Evolutionary conservation across 768 basidiomycete species (phyloP).

Genomic region (Kwoniella dendrophila): DNA sequence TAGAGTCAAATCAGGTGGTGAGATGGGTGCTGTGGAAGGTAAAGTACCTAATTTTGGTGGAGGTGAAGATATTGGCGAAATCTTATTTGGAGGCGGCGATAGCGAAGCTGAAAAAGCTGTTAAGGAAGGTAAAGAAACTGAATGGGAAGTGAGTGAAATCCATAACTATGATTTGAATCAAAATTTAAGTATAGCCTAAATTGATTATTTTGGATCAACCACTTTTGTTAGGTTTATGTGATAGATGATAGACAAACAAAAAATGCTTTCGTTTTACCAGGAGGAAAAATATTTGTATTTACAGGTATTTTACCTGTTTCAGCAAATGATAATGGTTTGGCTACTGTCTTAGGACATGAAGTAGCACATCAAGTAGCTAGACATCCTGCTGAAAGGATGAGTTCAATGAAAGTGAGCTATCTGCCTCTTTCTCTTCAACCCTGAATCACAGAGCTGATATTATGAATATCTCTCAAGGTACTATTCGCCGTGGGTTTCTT

Average conservation of each 20-base stretch:
- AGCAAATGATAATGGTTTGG: conserved; percentile 75
- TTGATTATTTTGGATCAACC: not conserved
- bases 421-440: not conserved
- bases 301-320: conserved; percentile 83
- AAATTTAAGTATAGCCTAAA: not conserved
- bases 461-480: conserved; percentile 39
- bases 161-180: no score
- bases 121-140: conserved; percentile 46
- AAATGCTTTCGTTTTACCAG: conserved; percentile 78
- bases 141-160: conserved; percentile 55
- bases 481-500: conserved; percentile 59
- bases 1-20: conserved; percentile 58
- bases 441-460: conserved; percentile 8
- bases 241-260: conserved; percentile 70
- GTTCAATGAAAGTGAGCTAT: conserved; percentile 48
- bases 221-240: conserved; percentile 67
- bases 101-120: conserved; percentile 16
- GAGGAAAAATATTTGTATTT: conserved; percentile 77
- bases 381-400: conserved; percentile 58
- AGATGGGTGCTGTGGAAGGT: conserved; percentile 44
- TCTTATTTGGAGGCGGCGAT: conserved; percentile 46
- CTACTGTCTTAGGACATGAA: conserved; percentile 82
- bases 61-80: conserved; percentile 30
- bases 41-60: conserved; percentile 44
- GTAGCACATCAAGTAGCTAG: conserved; percentile 66